Conservation (phyloP, 768 basidiomycete genomes). For the Multifurca ochricompacta region DNA sequence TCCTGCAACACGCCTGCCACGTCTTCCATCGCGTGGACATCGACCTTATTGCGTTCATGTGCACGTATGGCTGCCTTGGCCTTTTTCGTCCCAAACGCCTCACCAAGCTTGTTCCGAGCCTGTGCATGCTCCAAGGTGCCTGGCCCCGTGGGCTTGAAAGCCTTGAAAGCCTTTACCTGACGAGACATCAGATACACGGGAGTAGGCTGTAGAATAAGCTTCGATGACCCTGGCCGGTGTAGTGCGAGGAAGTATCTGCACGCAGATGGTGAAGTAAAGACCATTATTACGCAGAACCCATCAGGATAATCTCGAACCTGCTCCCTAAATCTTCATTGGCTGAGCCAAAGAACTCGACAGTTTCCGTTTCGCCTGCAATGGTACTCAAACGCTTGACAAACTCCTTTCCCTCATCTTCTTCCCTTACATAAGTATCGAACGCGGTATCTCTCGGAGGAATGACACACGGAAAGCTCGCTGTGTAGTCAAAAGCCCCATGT, state of each 20-base stretch:
- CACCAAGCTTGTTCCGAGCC: constrained; percentile 73
- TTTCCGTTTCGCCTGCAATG: constrained; percentile 76
- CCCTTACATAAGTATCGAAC: constrained; percentile 53
- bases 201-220: constrained; percentile 60
- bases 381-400: constrained; percentile 34
- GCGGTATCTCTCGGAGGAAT: constrained; percentile 48
- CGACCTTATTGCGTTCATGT: constrained; percentile 83
- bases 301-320: constrained; percentile 42
- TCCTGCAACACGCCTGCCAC: constrained; percentile 78
- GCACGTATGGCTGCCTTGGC: constrained; percentile 80
- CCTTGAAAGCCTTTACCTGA: constrained; percentile 80
- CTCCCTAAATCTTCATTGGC: constrained; percentile 52
- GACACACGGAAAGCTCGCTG: constrained; percentile 61
- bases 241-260: constrained; percentile 77
- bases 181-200: constrained; percentile 64
- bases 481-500: background rate
- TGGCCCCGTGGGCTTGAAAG: constrained; percentile 41
- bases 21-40: constrained; percentile 79
- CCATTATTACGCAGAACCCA: too few species aligned
- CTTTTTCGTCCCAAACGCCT: constrained; percentile 93
- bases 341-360: constrained; percentile 73
- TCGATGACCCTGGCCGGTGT: constrained; percentile 66
- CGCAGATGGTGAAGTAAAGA: too few species aligned
- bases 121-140: constrained; percentile 49
- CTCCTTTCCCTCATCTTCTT: constrained; percentile 24